These are phyloP conservation scores for Phalaenopsis aphrodite DNA, from an alignment of 106 monocot genomes.

Conservation along the genomic window DNA sequence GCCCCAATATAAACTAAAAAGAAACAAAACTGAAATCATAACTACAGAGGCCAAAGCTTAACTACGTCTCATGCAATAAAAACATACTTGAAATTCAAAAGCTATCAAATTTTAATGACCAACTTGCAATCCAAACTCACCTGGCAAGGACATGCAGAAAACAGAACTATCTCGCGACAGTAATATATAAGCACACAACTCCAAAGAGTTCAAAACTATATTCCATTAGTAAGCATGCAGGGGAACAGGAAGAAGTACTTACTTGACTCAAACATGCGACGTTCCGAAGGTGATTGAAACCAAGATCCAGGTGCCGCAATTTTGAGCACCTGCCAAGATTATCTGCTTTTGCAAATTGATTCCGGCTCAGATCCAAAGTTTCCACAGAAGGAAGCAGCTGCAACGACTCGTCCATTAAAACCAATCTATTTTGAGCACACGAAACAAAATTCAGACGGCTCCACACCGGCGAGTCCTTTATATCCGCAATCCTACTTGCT, in stretches of 20 bases:
- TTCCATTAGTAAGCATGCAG: neutral
- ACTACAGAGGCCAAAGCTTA: neutral
- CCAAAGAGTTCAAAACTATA: neutral
- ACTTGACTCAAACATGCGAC: slow-evolving; percentile 73
- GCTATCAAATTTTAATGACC: neutral
- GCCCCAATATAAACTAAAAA: neutral
- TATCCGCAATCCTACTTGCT: slow-evolving; percentile 80
- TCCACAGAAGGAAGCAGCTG: slow-evolving; percentile 83
- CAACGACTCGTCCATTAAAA: slow-evolving; percentile 93
- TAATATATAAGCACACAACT: neutral
- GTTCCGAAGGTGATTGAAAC: slow-evolving; percentile 82
- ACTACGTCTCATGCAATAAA: neutral
- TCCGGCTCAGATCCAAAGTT: slow-evolving; percentile 82
- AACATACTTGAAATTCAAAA: slow-evolving; percentile 2
- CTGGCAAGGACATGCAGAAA: neutral
- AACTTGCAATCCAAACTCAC: neutral
- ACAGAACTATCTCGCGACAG: neutral
- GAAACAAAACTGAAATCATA: neutral
- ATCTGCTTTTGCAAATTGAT: slow-evolving; percentile 78
- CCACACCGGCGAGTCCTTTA: slow-evolving; percentile 86
- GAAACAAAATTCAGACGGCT: slow-evolving; percentile 64
- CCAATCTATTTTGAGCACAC: slow-evolving; percentile 73
- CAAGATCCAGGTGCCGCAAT: slow-evolving; percentile 74
- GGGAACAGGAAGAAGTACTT: slow-evolving; percentile 7
- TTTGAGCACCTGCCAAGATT: slow-evolving; percentile 63